Evolutionary conservation across 306 rosid genomes (phyloP).

Genomic region (Mimosa pudica): DNA sequence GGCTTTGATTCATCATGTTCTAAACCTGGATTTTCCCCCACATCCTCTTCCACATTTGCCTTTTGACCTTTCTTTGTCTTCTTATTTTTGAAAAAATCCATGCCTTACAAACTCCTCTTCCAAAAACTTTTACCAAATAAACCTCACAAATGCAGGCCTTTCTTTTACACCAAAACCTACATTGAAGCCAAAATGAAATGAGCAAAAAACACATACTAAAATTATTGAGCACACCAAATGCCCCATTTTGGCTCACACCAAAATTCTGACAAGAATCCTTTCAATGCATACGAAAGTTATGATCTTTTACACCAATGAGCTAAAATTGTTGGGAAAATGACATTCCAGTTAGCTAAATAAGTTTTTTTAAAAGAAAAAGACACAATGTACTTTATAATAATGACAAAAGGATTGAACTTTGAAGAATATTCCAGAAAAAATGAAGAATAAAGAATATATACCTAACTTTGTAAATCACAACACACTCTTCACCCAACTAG

Average conservation of each 20-base stretch:
- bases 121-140: background rate
- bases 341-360: background rate
- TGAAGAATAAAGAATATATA: background rate
- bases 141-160: background rate
- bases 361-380: background rate
- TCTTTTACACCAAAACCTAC: slow-evolving; percentile 38
- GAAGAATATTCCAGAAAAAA: background rate
- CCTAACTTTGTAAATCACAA: background rate
- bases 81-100: slow-evolving; percentile 76
- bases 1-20: slow-evolving; percentile 56
- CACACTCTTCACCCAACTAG: slow-evolving; percentile 6
- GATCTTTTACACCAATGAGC: slow-evolving; percentile 17
- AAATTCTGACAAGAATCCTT: background rate
- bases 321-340: background rate
- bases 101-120: slow-evolving; percentile 32
- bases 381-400: background rate
- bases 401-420: slow-evolving; percentile 24
- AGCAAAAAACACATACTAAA: slow-evolving; percentile 12
- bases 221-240: background rate
- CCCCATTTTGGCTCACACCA: slow-evolving; percentile 6
- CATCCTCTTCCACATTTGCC: slow-evolving; percentile 46
- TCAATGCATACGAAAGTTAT: slow-evolving; percentile 9
- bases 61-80: slow-evolving; percentile 71
- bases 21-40: slow-evolving; percentile 46
- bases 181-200: slow-evolving; percentile 33